Evolutionary conservation across 805 yeast species (phyloP).

Genomic region (Kodamaea hsintzibuensis): DNA sequence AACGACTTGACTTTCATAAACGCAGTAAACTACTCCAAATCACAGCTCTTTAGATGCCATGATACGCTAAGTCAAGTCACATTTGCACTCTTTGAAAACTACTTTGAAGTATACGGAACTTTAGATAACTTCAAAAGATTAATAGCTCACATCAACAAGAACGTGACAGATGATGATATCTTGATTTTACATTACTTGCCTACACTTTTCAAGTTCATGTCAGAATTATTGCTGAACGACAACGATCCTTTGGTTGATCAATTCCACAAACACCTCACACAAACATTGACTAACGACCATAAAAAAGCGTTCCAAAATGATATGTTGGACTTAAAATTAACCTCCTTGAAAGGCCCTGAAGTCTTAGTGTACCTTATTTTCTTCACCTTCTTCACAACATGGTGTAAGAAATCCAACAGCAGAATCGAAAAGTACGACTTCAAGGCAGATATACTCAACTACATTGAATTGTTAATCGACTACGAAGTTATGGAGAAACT

Average conservation of each 20-base stretch:
- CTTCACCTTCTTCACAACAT: constrained; percentile 57
- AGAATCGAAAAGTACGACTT: constrained; percentile 53
- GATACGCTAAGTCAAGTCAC: constrained; percentile 70
- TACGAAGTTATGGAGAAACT: constrained; percentile 73
- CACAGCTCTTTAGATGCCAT: constrained; percentile 64
- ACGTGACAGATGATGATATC: constrained; percentile 59
- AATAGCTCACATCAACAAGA: constrained; percentile 43
- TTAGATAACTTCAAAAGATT: constrained; percentile 38
- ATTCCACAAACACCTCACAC: constrained; percentile 43
- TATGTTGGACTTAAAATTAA: constrained; percentile 32
- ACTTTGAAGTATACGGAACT: constrained; percentile 29
- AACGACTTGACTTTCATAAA: constrained; percentile 40
- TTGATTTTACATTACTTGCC: constrained; percentile 68
- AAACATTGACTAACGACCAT: constrained; percentile 27
- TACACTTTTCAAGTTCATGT: constrained; percentile 47
- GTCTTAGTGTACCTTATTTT: constrained; percentile 50
- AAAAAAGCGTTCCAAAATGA: constrained; percentile 20
- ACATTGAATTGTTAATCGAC: constrained; percentile 58
- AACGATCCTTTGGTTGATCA: constrained; percentile 32
- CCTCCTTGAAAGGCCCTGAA: constrained; percentile 37
- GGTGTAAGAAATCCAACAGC: constrained; percentile 57
- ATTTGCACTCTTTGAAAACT: constrained; percentile 48
- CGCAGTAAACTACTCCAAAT: constrained; percentile 56
- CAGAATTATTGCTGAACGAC: constrained; percentile 35
- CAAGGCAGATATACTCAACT: constrained; percentile 54